Base-by-base conservation (phyloP, 352 stramenopile genomes). In the Phytophthora pistaciae region DNA sequence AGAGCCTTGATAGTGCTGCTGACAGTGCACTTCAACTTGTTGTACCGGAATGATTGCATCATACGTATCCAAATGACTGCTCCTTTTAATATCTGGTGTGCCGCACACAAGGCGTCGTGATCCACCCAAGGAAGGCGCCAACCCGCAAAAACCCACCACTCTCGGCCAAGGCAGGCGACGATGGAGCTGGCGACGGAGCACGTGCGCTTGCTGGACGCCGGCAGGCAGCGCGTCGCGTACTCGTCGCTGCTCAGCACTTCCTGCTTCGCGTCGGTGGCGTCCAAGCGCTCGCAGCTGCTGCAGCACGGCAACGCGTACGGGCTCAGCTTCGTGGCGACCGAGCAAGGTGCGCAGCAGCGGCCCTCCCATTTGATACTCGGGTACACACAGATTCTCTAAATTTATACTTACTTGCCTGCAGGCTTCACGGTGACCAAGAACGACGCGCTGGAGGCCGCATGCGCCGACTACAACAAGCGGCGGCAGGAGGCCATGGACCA, bases 141-240 rank as follows among this genome's bases (percentile, higher is more conserved):
- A 25, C 36, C 36, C 36, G 13, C 16, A 33, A 73, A 56, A 64
- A 46, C 21, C 49, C 42, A 58, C 13, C n/a, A 61, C 36, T 36
- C 31, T 36, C 18, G 40, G 40, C 29, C 9, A 16, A 3, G 56
- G 27, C 16, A 14, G 66, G 57, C 40, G 50, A 66, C 57, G 33
- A 78, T 74, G 73, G 80, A 88, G 80, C 63, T 79, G 58, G 87
- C 90, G 72, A 84, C 82, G 23, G 87, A 94, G 64, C 85, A 94
- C 61, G 87, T 94, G 57, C 87, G 87, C 76, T 85, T 94, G 79
- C 63, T 94, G 56, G 84, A 92, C 59, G 83, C 82, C 20, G 87
- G 87, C 21, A 81, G 83, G 48, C 71, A 91, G 57, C 74, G 72
- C 60, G 56, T 84, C 7, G 66, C 63, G n/a, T 86, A 84, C 70